Percentiles rank a stretch among this genome's conserved stretches.
phyloP scores from a whole-genome alignment of 106 monocot genomes.

The Dendrobium chrysotoxum region DNA sequence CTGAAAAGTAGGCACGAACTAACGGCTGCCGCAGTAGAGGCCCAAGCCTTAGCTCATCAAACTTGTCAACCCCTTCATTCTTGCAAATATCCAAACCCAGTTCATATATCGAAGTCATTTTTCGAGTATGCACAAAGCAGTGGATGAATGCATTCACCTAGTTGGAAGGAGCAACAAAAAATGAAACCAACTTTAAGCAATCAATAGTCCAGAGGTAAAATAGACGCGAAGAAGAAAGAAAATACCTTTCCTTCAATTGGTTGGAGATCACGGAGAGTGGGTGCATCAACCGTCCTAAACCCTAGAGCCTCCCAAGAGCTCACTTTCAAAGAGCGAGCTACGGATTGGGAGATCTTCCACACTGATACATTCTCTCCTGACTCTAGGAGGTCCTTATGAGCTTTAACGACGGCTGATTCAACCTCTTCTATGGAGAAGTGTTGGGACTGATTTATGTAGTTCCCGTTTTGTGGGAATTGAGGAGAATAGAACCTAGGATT shows the following conservation, averaged over 20 bases:
- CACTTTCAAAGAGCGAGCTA: slow-evolving; percentile 10
- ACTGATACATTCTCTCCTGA: slow-evolving; percentile 17
- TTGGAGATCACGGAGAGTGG: slow-evolving; percentile 14
- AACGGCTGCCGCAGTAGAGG: slow-evolving; percentile 22
- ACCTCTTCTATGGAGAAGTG: neutral
- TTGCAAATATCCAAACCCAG: slow-evolving; percentile 15
- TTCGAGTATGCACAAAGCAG: slow-evolving; percentile 21
- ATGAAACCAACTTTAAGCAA: neutral
- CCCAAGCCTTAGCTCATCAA: slow-evolving; percentile 26
- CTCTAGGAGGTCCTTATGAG: slow-evolving; percentile 9
- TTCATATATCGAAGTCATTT: slow-evolving; percentile 26
- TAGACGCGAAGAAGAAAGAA: neutral
- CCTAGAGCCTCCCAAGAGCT: slow-evolving; percentile 22
- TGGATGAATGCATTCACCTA: slow-evolving; percentile 31
- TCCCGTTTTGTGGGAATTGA: neutral
- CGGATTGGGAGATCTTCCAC: slow-evolving; percentile 23
- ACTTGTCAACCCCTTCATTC: slow-evolving; percentile 25
- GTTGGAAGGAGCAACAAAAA: neutral
- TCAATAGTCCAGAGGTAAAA: neutral
- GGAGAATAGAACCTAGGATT: neutral
- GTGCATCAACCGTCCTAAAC: slow-evolving; percentile 5
- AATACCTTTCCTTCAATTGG: slow-evolving; percentile 20
- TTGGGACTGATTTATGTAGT: neutral
- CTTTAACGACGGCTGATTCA: slow-evolving; percentile 23
- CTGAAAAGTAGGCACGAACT: slow-evolving; percentile 19